Evolutionary conservation across 495 filamentous ascomycete species (phyloP).

Genomic region (Lophiotrema nucula): DNA sequence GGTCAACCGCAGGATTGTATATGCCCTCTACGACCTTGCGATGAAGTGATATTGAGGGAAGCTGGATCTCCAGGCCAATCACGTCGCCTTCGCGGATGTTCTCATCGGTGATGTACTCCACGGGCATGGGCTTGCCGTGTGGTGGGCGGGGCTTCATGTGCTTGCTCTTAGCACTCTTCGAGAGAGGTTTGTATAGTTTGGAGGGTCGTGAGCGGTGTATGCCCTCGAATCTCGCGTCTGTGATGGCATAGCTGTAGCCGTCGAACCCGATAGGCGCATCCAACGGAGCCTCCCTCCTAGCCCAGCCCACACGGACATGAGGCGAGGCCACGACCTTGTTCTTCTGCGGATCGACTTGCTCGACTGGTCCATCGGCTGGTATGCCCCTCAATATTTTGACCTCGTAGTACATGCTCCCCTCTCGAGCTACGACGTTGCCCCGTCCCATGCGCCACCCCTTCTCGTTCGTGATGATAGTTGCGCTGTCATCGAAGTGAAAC

Average conservation of each 20-base stretch:
- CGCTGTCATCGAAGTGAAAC: constrained; percentile 63
- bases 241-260: constrained; percentile 91
- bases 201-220: constrained; percentile 90
- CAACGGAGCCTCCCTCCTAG: constrained; percentile 82
- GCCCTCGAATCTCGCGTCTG: constrained; percentile 84
- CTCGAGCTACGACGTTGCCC: constrained; percentile 86
- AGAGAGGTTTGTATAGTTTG: constrained; percentile 65
- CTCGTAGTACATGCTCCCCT: constrained; percentile 92
- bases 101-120: constrained; percentile 36
- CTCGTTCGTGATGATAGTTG: constrained; percentile 65
- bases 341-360: constrained; percentile 24
- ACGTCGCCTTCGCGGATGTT: constrained; percentile 78
- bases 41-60: constrained; percentile 81
- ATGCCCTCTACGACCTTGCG: constrained; percentile 81
- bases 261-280: constrained; percentile 95
- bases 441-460: constrained; percentile 82
- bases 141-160: constrained; percentile 36
- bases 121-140: constrained; percentile 60
- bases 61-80: constrained; percentile 87
- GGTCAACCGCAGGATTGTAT: constrained; percentile 80
- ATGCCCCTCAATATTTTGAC: constrained; percentile 78
- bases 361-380: constrained; percentile 44
- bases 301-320: constrained; percentile 88
- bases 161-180: constrained; percentile 40
- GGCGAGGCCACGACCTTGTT: constrained; percentile 31